Percentiles rank a stretch among this genome's conserved stretches.
phyloP scores from a whole-genome alignment of 495 filamentous ascomycete genomes.

The Halenospora varia region DNA sequence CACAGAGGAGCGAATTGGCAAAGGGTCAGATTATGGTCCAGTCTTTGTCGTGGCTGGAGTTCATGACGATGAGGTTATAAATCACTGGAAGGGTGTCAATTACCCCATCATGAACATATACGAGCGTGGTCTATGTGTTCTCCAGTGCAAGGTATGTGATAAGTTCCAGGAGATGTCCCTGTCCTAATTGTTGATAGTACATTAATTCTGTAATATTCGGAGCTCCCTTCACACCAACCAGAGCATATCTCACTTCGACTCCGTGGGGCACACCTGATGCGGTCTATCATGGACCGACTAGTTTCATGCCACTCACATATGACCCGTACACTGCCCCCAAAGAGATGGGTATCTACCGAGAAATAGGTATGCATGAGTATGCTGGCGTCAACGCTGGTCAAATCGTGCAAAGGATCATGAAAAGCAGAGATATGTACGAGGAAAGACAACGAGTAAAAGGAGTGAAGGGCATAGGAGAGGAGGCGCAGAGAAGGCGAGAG shows the following conservation, averaged over 20 bases:
- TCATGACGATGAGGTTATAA: slow-evolving; percentile 92
- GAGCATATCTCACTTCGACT: slow-evolving; percentile 67
- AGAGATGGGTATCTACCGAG: slow-evolving; percentile 71
- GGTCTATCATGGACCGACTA: slow-evolving; percentile 93
- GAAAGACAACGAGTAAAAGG: slow-evolving; percentile 85
- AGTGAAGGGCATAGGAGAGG: slow-evolving; percentile 73
- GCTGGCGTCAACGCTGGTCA: slow-evolving; percentile 85
- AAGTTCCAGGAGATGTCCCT: background rate
- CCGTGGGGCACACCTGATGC: slow-evolving; percentile 72
- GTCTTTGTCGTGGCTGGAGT: slow-evolving; percentile 87
- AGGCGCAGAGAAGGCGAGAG: slow-evolving; percentile 49
- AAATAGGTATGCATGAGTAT: slow-evolving; percentile 70
- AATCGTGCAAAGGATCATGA: slow-evolving; percentile 87
- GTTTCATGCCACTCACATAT: slow-evolving; percentile 81
- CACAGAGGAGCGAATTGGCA: slow-evolving; percentile 53
- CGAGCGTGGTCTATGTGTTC: slow-evolving; percentile 89
- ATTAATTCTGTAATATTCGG: slow-evolving; percentile 83
- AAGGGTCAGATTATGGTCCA: slow-evolving; percentile 70
- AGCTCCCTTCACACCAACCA: slow-evolving; percentile 78
- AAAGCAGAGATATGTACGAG: slow-evolving; percentile 78
- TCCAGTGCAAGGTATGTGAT: slow-evolving; percentile 77
- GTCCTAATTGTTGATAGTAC: slow-evolving; percentile 51
- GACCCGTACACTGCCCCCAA: slow-evolving; percentile 83
- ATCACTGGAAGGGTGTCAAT: slow-evolving; percentile 92
- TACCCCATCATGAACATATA: slow-evolving; percentile 99